Conservation (phyloP, 1,284 basidiomycete species). For the Exsudoporus floridanus region DNA sequence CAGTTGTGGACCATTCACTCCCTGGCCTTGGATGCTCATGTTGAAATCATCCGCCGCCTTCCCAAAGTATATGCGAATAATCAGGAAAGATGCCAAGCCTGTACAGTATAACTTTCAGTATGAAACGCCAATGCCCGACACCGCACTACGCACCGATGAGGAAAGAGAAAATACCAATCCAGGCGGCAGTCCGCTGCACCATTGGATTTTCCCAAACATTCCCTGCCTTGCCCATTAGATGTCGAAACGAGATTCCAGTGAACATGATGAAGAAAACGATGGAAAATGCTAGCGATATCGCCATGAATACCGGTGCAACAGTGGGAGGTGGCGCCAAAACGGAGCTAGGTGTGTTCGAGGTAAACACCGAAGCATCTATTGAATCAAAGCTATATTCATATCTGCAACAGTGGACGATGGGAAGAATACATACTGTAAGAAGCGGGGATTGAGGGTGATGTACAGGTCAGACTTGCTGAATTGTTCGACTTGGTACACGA, state of each 20-base stretch:
- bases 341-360: conserved; percentile 53
- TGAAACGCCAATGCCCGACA: neutral
- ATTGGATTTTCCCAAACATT: conserved; percentile 55
- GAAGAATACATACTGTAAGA: conserved; percentile 50
- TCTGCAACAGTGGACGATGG: neutral
- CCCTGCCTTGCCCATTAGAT: conserved; percentile 57
- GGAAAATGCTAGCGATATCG: conserved; percentile 58
- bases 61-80: conserved; percentile 78
- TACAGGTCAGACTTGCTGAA: conserved; percentile 54
- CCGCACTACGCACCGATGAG: conserved; percentile 54
- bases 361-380: conserved; percentile 63
- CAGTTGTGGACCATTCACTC: conserved; percentile 53
- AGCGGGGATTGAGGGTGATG: conserved; percentile 54
- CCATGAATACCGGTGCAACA: conserved; percentile 63
- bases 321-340: conserved; percentile 60
- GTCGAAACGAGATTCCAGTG: conserved; percentile 64
- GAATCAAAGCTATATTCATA: neutral
- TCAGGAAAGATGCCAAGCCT: conserved; percentile 71
- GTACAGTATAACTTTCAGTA: conserved; percentile 1
- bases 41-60: conserved; percentile 79
- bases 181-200: conserved; percentile 61
- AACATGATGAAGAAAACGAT: conserved; percentile 68
- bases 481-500: conserved; percentile 63
- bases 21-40: conserved; percentile 51
- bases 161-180: conserved; percentile 74